These are phyloP conservation scores for Tuber indicum DNA, from an alignment of 495 filamentous ascomycete genomes.

Conservation along the genomic window DNA sequence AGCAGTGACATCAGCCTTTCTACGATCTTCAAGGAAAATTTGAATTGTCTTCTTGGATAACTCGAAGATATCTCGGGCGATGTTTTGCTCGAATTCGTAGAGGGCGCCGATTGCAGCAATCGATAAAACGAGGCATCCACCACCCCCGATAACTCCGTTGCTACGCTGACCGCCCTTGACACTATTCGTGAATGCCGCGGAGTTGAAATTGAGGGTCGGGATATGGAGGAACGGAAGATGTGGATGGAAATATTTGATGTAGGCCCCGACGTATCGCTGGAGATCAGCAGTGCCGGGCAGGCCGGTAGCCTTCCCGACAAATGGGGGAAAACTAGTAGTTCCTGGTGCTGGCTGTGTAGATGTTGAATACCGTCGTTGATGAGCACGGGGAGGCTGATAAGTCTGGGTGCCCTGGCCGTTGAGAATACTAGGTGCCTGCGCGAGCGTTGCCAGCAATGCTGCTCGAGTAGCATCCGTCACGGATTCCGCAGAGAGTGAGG, in stretches of 20 bases:
- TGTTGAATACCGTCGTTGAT: slow-evolving; percentile 42
- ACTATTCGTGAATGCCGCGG: slow-evolving; percentile 58
- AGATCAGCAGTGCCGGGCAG: slow-evolving; percentile 87
- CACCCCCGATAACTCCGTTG: slow-evolving; percentile 65
- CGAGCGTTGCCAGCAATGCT: slow-evolving; percentile 74
- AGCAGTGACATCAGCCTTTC: slow-evolving; percentile 71
- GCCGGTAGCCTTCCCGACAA: slow-evolving; percentile 48
- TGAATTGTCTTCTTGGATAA: slow-evolving; percentile 93
- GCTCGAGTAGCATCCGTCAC: slow-evolving; percentile 92
- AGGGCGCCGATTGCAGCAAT: slow-evolving; percentile 94
- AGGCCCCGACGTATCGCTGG: slow-evolving; percentile 84
- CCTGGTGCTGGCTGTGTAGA: slow-evolving; percentile 45
- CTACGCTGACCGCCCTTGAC: slow-evolving; percentile 55
- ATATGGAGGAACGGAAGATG: slow-evolving; percentile 91
- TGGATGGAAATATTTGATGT: slow-evolving; percentile 91
- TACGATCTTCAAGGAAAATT: slow-evolving; percentile 83
- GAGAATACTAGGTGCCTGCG: slow-evolving; percentile 62
- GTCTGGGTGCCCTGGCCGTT: slow-evolving; percentile 46
- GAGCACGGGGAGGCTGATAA: slow-evolving; percentile 29
- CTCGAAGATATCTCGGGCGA: slow-evolving; percentile 83
- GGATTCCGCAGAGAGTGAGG: slow-evolving; percentile 62
- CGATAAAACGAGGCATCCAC: slow-evolving; percentile 83
- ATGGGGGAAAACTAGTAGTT: slow-evolving; percentile 43
- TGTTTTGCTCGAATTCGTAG: slow-evolving; percentile 76
- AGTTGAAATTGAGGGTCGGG: slow-evolving; percentile 85